These are phyloP conservation scores for Exutisphaerella laricina DNA, from an alignment of 2,329 filamentous ascomycete species.

Conservation along the genomic window DNA sequence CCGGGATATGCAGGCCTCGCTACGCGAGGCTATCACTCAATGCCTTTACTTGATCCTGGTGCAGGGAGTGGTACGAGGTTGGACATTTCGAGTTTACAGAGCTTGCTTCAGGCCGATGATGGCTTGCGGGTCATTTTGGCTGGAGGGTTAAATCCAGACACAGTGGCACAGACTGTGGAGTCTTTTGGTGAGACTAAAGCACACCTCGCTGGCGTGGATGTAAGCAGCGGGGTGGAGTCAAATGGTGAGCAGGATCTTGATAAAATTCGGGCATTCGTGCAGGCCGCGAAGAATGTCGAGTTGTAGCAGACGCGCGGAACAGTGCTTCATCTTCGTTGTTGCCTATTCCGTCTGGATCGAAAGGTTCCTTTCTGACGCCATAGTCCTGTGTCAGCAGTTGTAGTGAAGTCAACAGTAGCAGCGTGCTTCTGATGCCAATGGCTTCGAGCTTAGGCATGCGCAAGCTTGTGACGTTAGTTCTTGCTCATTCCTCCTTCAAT, in stretches of 20 bases:
- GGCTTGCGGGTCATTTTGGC: slow-evolving; percentile 75
- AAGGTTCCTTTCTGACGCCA: no score
- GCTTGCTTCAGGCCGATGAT: slow-evolving; percentile 59
- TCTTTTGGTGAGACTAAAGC: slow-evolving; percentile 54
- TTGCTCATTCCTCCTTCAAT: no score
- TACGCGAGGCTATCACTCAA: slow-evolving; percentile 70
- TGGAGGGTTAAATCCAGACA: slow-evolving; percentile 75
- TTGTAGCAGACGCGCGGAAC: no score
- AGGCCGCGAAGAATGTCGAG: slow-evolving; percentile 56
- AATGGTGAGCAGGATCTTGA: slow-evolving; percentile 72
- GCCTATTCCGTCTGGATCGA: no score
- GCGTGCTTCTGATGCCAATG: no score
- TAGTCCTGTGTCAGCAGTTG: no score
- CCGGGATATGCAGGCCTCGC: slow-evolving; percentile 68
- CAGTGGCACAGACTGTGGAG: slow-evolving; percentile 63
- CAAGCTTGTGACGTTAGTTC: no score
- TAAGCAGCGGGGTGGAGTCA: slow-evolving; percentile 88
- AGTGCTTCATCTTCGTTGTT: no score
- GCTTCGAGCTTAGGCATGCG: no score
- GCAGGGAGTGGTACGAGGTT: slow-evolving; percentile 74
- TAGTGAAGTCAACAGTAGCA: no score
- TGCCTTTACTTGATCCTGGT: slow-evolving; percentile 83
- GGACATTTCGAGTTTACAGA: slow-evolving; percentile 64
- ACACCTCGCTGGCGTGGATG: slow-evolving; percentile 77
- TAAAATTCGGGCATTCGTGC: slow-evolving; percentile 76